Evolutionary conservation across 2,329 filamentous ascomycete genomes (phyloP), one percentile per base, ranked within the genome.

Genomic region (Fusarium chuoi): DNA sequence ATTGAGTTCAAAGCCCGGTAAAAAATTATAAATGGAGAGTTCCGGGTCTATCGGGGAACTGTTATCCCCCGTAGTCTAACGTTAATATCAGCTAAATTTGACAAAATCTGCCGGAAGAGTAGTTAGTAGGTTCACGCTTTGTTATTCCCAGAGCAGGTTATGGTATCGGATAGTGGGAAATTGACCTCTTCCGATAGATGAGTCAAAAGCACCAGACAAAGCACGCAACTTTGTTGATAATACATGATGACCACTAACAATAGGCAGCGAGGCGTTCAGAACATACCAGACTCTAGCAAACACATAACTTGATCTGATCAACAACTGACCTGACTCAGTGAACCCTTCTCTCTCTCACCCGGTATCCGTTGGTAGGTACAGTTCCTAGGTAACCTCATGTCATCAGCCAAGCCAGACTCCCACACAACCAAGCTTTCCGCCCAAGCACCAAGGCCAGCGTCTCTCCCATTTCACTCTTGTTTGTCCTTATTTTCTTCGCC

Each of bases 391-490:
- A 52, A 36, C 49, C 49, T 52, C 57, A 51, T 71, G 63, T 56
- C 69, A 65, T 72, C 51, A 59, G 75, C 75, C 75, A 77, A 77
- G 75, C 60, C 69, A 59, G 62, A 67, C 60, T 60, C 51, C 71
- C 64, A 71, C 75, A 69, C 73, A 62, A 76, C 69, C 75, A 71
- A 79, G 77, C 77, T 77, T 78, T 79, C 75, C 75, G 69, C 70
- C 73, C 42, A 44, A 24, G 41, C 41, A 24, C 44, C 26, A 28
- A 48, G 45, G 6, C 59, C 48, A 38, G 41, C 24, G 39, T 24
- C 48, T 41, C 42, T 38, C 33, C 33, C 24, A 17, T 20, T 33
- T 33, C 35, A 18, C 51, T 39, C 35, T 18, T 61, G 22, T 39
- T 48, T 41, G 41, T 48, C 66, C 65, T 70, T 54, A 17, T 54